Base-by-base conservation (phyloP, 345 rosid species). In the Salix brachista region DNA sequence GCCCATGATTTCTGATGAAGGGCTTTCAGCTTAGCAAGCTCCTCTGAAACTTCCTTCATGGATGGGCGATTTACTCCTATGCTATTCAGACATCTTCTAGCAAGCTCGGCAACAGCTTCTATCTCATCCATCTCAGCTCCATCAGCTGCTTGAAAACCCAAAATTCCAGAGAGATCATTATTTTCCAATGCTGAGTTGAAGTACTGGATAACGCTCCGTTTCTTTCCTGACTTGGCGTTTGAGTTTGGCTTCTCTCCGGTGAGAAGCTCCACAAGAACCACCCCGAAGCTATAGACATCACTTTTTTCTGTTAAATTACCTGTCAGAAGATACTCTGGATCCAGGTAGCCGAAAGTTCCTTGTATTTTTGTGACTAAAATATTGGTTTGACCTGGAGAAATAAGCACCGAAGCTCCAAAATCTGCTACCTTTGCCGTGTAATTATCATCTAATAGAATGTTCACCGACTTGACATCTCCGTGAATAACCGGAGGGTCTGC, bases 401-500 rank as follows among this genome's bases (percentile, higher is more conserved):
- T 39, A n/a, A 81, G 26, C 7, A 70, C 70, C 0, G 81, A 82
- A 61, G 79, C 75, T n/a, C 84, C 84, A 54, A 82, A 82, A 75
- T 82, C 81, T 17, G 84, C 36, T 0, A 82, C 74, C 30, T 82
- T 82, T 10, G 77, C 79, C 13, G 70, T 65, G 19, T 30, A 71
- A 5, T 75, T 56, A 0, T 74, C n/a, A 23, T 54, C 60, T 54
- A 19, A 54, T 7, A 54, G 60, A 5, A 54, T 54, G 11, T 19
- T 54, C 34, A 48, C 14, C 0, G 76, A 67, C 74, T 78, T 82
- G n/a, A 82, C 23, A 58, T 78, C 81, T 54, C 81, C 75, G 13
- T 82, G 84, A 16, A 82, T 82, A 56, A 78, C 69, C 11, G 81
- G 76, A 32, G 84, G 81, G 46, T 60, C 19, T 18, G 81, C 79